Conservation (phyloP, 2,329 filamentous ascomycete species). For the Cladosporium austrohemisphaericum region DNA sequence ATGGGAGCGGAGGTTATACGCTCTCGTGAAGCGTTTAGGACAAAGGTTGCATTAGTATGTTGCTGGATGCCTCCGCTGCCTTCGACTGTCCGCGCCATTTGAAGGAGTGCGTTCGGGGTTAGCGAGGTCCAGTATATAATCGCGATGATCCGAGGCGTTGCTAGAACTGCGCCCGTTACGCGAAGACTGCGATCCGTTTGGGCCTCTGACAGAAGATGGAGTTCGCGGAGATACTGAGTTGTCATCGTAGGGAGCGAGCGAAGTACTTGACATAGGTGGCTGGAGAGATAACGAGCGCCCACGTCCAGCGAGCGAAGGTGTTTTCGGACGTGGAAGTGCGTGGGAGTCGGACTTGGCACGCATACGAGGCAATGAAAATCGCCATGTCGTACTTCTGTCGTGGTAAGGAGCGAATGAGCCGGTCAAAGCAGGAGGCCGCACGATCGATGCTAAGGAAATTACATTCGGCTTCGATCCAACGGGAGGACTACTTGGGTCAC, state of each 20-base stretch:
- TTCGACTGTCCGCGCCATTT: constrained; percentile 60
- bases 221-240: constrained; percentile 40
- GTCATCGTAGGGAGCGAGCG: constrained; percentile 42
- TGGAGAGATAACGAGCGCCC: constrained; percentile 36
- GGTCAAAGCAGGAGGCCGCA: too few species aligned
- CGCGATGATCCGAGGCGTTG: constrained; percentile 55
- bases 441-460: too few species aligned
- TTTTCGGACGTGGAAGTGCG: constrained; percentile 45
- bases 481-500: constrained; percentile 54
- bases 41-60: constrained; percentile 94
- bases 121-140: constrained; percentile 84
- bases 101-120: constrained; percentile 78
- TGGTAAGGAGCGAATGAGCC: too few species aligned
- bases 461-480: too few species aligned
- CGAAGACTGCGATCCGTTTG: constrained; percentile 31
- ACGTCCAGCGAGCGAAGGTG: constrained; percentile 35
- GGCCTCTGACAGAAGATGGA: constrained; percentile 42
- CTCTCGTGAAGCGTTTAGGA: constrained; percentile 94
- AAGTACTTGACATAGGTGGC: constrained; percentile 21
- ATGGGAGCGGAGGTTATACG: constrained; percentile 94
- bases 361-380: too few species aligned
- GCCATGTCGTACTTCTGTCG: too few species aligned
- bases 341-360: constrained; percentile 60
- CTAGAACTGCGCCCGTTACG: constrained; percentile 49
- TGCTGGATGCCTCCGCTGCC: constrained; percentile 95